Evolutionary conservation across 176 grass and related monocot species (phyloP), one percentile per base, ranked within the genome.

Genomic region (Carex cristatella): DNA sequence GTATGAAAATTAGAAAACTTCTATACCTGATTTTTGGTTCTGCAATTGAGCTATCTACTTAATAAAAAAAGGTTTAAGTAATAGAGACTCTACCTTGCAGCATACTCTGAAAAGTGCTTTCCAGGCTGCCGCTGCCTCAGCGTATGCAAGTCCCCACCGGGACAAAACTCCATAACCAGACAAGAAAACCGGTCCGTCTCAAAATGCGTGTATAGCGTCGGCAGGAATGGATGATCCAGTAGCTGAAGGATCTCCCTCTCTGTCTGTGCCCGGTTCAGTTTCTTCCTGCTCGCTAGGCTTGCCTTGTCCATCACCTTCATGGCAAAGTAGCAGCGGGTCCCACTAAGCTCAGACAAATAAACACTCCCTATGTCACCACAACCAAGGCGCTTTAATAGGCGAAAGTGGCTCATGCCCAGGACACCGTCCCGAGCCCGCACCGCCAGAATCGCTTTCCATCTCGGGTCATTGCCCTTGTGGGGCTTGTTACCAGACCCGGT

Each of bases 231-330:
- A 69, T 97, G 94, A 80, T 97, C 94, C 63, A 97, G 84, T 84
- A 97, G 89, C 79, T 97, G 94, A 11, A 97, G 89, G 54, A 97
- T 97, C 79, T 93, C 94, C 61, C 94, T 93, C 85, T 97, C 94
- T 60, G 94, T 97, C 74, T 97, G 94, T 85, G 94, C 91, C 86
- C 94, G 89, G 23, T 93, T 97, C 81, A 97, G 73, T 85, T 97
- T 97, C 84, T 97, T 97, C 85, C 94, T 89, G 75, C 94, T 97
- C 19, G 89, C 91, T 75, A 97, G 82, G 67, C 91, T 92, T 71
- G 93, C 93, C 83, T 95, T 95, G 83, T 95, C 93, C 93, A 95
- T 95, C 54, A 98, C 95, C 84, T 98, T 98, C 93, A 98, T 98
- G 35, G 95, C 95, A 72, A 94, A 94, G 88, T 93, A 98, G 84